phyloP scores from a whole-genome alignment of 2,329 filamentous ascomycete species.

The Pseudogymnoascus destructans region DNA sequence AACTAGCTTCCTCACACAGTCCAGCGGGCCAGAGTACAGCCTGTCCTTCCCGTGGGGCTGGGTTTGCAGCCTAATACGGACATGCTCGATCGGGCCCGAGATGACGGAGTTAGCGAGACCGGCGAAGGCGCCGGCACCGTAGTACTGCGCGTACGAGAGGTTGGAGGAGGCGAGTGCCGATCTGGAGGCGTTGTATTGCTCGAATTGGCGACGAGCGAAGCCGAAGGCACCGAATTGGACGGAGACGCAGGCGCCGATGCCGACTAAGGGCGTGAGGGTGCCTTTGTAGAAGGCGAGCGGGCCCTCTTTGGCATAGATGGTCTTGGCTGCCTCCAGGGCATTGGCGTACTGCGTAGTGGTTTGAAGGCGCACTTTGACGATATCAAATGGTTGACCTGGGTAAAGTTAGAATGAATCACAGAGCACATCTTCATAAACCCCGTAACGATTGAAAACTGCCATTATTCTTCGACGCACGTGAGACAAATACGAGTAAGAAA shows the following conservation, averaged over 20 bases:
- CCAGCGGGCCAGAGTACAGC: conserved; percentile 72
- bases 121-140: conserved; percentile 78
- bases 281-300: conserved; percentile 95
- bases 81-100: conserved; percentile 89
- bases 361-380: conserved; percentile 94
- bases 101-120: conserved; percentile 81
- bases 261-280: conserved; percentile 83
- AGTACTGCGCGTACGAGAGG: conserved; percentile 78
- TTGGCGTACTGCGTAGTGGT: conserved; percentile 71
- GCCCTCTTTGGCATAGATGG: conserved; percentile 82
- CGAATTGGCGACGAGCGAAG: conserved; percentile 74
- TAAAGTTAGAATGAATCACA: conserved; percentile 15
- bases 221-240: conserved; percentile 98
- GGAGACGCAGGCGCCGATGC: conserved; percentile 95
- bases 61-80: conserved; percentile 89
- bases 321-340: conserved; percentile 65
- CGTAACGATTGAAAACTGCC: conserved; percentile 7
- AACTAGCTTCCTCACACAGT: conserved; percentile 79
- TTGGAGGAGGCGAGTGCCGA: conserved; percentile 28
- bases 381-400: conserved; percentile 64
- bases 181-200: conserved; percentile 51
- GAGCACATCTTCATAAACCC: neutral
- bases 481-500: conserved; percentile 8
- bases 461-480: conserved; percentile 4
- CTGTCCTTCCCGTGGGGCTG: conserved; percentile 75